Evolutionary conservation across 2,329 filamentous ascomycete species (phyloP), one percentile per base, ranked within the genome.

Genomic region (Chaetothyriales sp.): DNA sequence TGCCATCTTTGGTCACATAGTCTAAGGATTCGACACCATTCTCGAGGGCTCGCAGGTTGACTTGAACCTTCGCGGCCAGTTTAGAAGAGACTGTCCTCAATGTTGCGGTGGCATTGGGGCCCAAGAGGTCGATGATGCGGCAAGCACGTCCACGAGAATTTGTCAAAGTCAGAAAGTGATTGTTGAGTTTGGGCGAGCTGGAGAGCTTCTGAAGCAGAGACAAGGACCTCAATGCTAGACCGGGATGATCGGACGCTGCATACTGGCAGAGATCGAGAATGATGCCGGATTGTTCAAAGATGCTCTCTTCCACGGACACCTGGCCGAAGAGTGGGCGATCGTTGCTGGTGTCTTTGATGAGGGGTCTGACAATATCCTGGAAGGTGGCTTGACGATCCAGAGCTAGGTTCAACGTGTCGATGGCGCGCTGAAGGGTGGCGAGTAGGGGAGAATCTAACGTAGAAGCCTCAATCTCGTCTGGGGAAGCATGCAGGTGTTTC

Each of bases 311-410:
- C 61, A 98, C 90, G 0, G 85, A 89, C 85, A 0, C 87, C 46
- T 47, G 46, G 28, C 82, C 5, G 84, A 78, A 60, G 86, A 88
- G 0, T 83, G 77, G 19, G 92, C 82, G 3, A 74, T 70, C 25
- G 77, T 74, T 48, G 72, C 25, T 51, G 87, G 79, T 33, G 76
- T 73, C 64, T 46, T 85, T 86, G 59, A 95, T 74, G 9, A 87
- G 68, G 2, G 89, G 88, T 50, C 85, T 80, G 15, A 97, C 85
- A 49, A 98, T 80, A 63, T 97, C 84, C 44, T 94, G 77, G 64
- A 94, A 98, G 0, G 90, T 97, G 15, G 88, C 79, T 64, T 98
- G 92, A 18, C 95, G 77, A 56, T 89, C 86, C 64, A 97, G 76
- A 3, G 94, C 81, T 57, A 85, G 77, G 54, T 85, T 82, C 67